Base-by-base conservation (phyloP, 2,329 filamentous ascomycete genomes). In the Cercospora beticola region DNA sequence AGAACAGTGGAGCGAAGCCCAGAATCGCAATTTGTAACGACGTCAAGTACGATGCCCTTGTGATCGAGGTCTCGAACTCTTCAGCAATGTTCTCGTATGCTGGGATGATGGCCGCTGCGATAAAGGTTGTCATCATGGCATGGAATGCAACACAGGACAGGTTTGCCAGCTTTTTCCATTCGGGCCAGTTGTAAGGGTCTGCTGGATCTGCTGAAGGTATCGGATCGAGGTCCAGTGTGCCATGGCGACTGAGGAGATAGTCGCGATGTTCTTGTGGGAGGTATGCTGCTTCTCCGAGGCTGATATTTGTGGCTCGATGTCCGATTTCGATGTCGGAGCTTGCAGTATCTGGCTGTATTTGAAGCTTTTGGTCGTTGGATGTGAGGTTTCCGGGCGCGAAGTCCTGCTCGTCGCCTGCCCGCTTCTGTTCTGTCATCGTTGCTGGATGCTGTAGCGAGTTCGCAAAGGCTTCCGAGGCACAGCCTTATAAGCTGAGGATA, bases 111-210 rank as follows among this genome's bases (percentile, higher is more conserved):
- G 82, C 78, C 0, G 85, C 81, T 0, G 86, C 85, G 1, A 81
- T 85, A 70, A 88, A 87, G 0, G 85, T 86, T 56, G 82, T 81
- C 83, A 88, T 88, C 76, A 84, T 84, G 30, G 85, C 84, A 62
- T 76, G 68, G 10, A 61, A 70, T 21, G 85, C 84, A 16, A 89
- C 85, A 9, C 88, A 81, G 10, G 82, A 66, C 0, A 89, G 77
- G 67, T 88, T 64, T 0, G 80, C 75, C 82, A 87, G 63, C 60
- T 76, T 76, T 79, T 84, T 86, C 81, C 83, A 84, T 28, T 87
- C 74, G 2, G 84, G 81, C 31, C 79, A 87, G 69, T 88, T 87
- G 74, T 85, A 86, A 0, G 86, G 86, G 73, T 87, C 85, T 2
- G 82, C 83, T 65, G 83, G 81, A 40, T 81, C 81, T 72, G 81